Evolutionary conservation across 1,139 yeast species (phyloP).

Genomic region (Kodamaea sp.): DNA sequence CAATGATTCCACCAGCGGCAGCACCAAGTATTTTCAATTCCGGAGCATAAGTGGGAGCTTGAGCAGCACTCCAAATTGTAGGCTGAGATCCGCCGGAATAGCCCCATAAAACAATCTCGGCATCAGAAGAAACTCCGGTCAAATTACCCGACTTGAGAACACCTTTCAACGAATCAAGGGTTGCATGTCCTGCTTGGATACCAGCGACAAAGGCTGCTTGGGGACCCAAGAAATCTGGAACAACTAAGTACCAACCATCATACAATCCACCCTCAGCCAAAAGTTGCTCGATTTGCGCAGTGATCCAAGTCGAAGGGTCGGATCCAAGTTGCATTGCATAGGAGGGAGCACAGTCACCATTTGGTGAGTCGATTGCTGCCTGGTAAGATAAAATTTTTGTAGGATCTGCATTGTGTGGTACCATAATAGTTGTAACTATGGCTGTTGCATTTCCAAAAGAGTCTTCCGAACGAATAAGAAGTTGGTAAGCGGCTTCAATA

Average conservation of each 20-base stretch:
- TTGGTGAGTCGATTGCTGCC: conserved; percentile 32
- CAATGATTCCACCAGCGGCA: conserved; percentile 19
- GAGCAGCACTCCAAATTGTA: conserved; percentile 20
- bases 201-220: conserved; percentile 30
- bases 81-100: conserved; percentile 22
- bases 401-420: conserved; percentile 31
- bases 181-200: conserved; percentile 27
- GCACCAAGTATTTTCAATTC: conserved; percentile 19
- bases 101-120: conserved; percentile 20
- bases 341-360: conserved; percentile 32
- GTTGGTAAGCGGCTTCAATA: conserved; percentile 27
- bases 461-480: conserved; percentile 33
- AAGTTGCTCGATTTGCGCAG: conserved; percentile 8
- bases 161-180: conserved; percentile 29
- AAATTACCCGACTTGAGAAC: conserved; percentile 10
- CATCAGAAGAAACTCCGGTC: conserved; percentile 15
- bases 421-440: conserved; percentile 30
- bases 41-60: conserved; percentile 22
- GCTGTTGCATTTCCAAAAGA: conserved; percentile 32
- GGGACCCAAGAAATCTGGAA: conserved; percentile 28
- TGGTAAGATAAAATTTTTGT: conserved; percentile 31
- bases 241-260: conserved; percentile 20
- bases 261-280: conserved; percentile 12
- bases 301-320: neutral
- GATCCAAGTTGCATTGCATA: conserved; percentile 26